phyloP scores from a whole-genome alignment of 495 filamentous ascomycete species.

The Tuber indicum region DNA sequence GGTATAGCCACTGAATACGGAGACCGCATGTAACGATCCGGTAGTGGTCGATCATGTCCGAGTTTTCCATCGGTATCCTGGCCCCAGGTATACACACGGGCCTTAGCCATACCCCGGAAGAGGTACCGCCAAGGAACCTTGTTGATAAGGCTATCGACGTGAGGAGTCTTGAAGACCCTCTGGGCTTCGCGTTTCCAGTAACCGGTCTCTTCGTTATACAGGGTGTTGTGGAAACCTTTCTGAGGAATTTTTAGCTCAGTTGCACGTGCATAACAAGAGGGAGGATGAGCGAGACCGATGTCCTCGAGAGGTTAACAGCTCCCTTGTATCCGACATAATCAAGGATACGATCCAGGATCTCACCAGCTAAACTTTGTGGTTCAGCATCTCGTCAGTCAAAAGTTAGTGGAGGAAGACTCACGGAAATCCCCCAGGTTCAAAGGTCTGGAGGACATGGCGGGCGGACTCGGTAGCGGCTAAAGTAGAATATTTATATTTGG shows the following conservation, averaged over 20 bases:
- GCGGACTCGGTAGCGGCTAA: not conserved
- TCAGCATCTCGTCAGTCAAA: not conserved
- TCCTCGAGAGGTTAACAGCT: slow-evolving; percentile 12
- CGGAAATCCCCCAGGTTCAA: slow-evolving; percentile 17
- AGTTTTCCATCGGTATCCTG: slow-evolving; percentile 26
- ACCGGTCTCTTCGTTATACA: not conserved
- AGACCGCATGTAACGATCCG: not conserved
- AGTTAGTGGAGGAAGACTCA: slow-evolving; percentile 4
- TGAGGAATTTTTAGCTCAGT: slow-evolving; percentile 4
- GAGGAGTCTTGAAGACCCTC: not conserved
- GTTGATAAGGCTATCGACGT: slow-evolving; percentile 12
- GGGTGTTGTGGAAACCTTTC: slow-evolving; percentile 11
- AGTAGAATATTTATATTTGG: not conserved
- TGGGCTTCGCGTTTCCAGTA: not conserved
- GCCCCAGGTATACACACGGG: slow-evolving; percentile 35
- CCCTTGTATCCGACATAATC: slow-evolving; percentile 22
- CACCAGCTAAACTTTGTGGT: slow-evolving; percentile 10
- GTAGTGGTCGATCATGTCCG: slow-evolving; percentile 15
- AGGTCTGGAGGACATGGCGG: not conserved
- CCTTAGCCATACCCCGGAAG: slow-evolving; percentile 25
- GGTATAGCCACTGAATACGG: slow-evolving; percentile 17
- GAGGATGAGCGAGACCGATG: not conserved
- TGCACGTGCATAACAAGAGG: slow-evolving; percentile 15
- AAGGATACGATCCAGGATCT: slow-evolving; percentile 30
- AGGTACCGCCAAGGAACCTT: slow-evolving; percentile 22